Evolutionary conservation across 345 rosid genomes (phyloP).

Genomic region (Dipteronia sinensis): DNA sequence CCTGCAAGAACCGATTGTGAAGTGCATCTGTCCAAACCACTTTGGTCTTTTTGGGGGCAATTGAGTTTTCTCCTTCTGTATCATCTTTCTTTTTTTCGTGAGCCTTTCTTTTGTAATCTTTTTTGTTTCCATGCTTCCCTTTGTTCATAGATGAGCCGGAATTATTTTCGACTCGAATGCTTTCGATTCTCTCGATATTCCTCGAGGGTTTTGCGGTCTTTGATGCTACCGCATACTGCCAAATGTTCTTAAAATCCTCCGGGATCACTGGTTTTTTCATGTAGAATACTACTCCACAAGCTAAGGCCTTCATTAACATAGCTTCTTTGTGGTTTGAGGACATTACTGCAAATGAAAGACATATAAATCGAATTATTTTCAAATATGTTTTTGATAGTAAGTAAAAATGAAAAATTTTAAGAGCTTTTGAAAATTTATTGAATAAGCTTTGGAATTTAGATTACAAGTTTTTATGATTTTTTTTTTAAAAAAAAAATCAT

Average conservation of each 20-base stretch:
- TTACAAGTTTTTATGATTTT: not conserved
- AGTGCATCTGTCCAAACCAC: conserved; percentile 64
- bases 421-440: no score
- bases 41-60: conserved; percentile 50
- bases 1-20: conserved; percentile 62
- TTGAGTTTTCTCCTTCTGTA: conserved; percentile 12
- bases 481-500: not conserved
- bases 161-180: not conserved
- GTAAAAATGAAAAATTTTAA: no score
- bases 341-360: conserved; percentile 49
- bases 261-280: conserved; percentile 60
- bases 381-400: no score
- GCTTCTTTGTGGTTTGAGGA: conserved; percentile 58
- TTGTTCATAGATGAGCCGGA: conserved; percentile 24
- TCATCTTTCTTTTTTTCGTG: conserved; percentile 15
- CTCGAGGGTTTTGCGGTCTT: conserved; percentile 39
- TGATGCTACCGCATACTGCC: conserved; percentile 47
- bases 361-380: not conserved
- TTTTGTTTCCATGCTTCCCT: not conserved
- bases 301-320: conserved; percentile 42
- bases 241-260: conserved; percentile 51
- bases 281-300: conserved; percentile 59
- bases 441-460: no score
- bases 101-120: conserved; percentile 16
- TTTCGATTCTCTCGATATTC: conserved; percentile 18